Evolutionary conservation across 2,329 filamentous ascomycete species (phyloP), one percentile per base, ranked within the genome.

Genomic region (Fusarium nanum): DNA sequence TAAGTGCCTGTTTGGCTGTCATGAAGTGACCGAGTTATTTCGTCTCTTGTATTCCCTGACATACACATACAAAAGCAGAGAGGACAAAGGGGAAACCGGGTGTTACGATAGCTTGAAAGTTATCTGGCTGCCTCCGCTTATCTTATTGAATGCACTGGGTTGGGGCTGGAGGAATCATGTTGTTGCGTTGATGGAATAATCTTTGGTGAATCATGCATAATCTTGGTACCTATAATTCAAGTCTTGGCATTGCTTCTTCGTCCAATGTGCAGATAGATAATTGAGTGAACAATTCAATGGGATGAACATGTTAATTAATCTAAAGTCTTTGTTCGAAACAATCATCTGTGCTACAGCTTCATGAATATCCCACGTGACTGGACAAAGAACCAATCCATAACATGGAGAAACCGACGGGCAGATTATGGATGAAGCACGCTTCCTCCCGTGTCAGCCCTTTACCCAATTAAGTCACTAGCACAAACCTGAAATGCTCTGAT

Each of bases 371-470:
- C 58, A 68, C 67, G 63, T 68, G 67, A 67, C 42, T 32, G 12
- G 10, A 37, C 28, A 32, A 66, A n/a, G 16, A 41, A 47, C 30
- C 37, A 67, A 28, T 37, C 34, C 34, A 37, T 18, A 16, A 20
- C 10, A 48, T 20, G 7, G 22, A 40, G 53, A 16, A 18, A 28
- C 20, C 18, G n/a, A n/a, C 22, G 47, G 22, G 27, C 23, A 34
- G 20, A 62, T 46, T 45, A 54, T 65, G 41, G 45, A 60, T 65
- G 58, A 68, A 58, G 66, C 49, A 68, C 64, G 54, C 63, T 56
- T 68, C 58, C 54, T 70, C 67, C 55, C 67, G 53, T 55, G 49
- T 53, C 23, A 47, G 40, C 34, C 68, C 23, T 64, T 71, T 71
- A 41, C 67, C 41, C 22, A 16, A 60, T 65, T 44, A 7, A 56